Conservation (phyloP, 2,329 filamentous ascomycete genomes). For the Achaetomium macrosporum region DNA sequence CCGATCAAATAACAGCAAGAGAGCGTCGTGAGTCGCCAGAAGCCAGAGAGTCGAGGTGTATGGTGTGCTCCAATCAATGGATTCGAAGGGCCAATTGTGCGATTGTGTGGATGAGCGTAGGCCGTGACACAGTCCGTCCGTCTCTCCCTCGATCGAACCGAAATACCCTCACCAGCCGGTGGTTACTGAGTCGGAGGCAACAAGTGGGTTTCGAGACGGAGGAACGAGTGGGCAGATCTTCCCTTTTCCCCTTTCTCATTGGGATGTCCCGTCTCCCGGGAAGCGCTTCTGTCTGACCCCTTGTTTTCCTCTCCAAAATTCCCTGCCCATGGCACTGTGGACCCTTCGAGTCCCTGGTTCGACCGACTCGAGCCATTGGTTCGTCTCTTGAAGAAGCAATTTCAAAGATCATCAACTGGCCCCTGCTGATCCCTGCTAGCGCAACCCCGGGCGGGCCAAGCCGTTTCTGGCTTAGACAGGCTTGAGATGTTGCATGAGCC, state of each 20-base stretch:
- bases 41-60: neutral
- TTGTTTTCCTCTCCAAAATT: slow-evolving; percentile 11
- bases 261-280: slow-evolving; percentile 4
- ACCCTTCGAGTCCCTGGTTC: slow-evolving; percentile 1
- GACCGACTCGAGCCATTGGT: slow-evolving; percentile 18
- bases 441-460: slow-evolving; percentile 16
- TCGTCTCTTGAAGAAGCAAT: slow-evolving; percentile 23
- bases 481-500: slow-evolving; percentile 12
- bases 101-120: slow-evolving; percentile 2
- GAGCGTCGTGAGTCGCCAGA: slow-evolving; percentile 12
- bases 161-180: slow-evolving; percentile 6
- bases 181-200: slow-evolving; percentile 3
- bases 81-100: neutral
- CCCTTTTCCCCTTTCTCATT: slow-evolving; percentile 3
- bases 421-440: slow-evolving; percentile 23
- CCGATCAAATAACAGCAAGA: neutral
- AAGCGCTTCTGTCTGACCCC: neutral
- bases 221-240: slow-evolving; percentile 12
- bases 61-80: slow-evolving; percentile 4
- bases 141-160: slow-evolving; percentile 7
- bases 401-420: slow-evolving; percentile 24
- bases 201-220: neutral
- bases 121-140: neutral
- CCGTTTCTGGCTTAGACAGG: slow-evolving; percentile 19
- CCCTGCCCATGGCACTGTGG: slow-evolving; percentile 8